Evolutionary conservation across 306 rosid species (phyloP).

Genomic region (Calophaca sinica): DNA sequence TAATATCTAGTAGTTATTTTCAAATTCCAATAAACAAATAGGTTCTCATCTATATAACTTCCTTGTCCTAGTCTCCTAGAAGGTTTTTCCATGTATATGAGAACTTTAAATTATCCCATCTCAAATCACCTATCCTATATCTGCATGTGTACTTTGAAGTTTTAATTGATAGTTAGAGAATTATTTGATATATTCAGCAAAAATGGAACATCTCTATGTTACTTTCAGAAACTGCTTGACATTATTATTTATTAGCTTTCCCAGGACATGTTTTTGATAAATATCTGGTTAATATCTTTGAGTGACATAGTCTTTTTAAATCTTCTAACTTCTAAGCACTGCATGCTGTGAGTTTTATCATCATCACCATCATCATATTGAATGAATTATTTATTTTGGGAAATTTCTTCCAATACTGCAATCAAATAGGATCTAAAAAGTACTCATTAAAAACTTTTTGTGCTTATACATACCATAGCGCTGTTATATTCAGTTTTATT

Average conservation of each 20-base stretch:
- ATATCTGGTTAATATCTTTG: neutral
- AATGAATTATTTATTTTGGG: no score
- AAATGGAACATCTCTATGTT: neutral
- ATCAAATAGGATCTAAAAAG: neutral
- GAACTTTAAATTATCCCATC: neutral
- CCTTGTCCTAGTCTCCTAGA: slow-evolving; percentile 5
- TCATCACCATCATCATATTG: neutral
- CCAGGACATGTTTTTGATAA: neutral
- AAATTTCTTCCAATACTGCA: neutral
- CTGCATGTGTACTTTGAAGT: neutral
- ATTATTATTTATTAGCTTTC: neutral
- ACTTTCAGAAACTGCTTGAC: neutral
- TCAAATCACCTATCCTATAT: slow-evolving; percentile 9
- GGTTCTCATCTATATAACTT: slow-evolving; percentile 12
- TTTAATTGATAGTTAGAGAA: slow-evolving; percentile 18
- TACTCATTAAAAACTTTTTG: neutral
- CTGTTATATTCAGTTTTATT: neutral
- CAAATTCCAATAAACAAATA: neutral
- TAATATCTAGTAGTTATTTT: no score
- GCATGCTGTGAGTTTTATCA: neutral
- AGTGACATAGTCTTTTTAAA: slow-evolving; percentile 1
- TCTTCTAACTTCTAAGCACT: neutral
- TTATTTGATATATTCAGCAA: no score
- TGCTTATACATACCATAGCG: neutral
- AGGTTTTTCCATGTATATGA: slow-evolving; percentile 6